Evolutionary conservation across 805 yeast species (phyloP).

Genomic region (Pachysolen tannophilus): DNA sequence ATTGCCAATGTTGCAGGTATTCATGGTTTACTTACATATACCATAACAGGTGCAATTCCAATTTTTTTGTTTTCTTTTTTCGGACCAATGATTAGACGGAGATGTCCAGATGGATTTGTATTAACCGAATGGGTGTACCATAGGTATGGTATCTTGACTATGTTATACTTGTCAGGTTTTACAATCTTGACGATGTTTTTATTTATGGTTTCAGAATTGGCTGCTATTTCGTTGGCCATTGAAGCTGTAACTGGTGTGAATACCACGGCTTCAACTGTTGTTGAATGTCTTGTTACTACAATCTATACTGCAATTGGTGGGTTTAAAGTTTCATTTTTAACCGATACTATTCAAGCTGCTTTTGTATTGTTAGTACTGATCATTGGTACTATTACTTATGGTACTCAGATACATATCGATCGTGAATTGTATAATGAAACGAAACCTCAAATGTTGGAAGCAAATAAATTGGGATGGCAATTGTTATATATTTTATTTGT

Average conservation of each 20-base stretch:
- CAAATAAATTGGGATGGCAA: conserved; percentile 81
- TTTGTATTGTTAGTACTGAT: conserved; percentile 60
- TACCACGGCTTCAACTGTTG: conserved; percentile 74
- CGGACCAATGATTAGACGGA: conserved; percentile 72
- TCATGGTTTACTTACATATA: conserved; percentile 80
- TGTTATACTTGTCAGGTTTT: conserved; percentile 69
- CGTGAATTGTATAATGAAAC: conserved; percentile 54
- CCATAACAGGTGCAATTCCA: conserved; percentile 75
- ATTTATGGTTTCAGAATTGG: conserved; percentile 80
- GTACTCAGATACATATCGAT: conserved; percentile 56
- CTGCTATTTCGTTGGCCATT: conserved; percentile 73
- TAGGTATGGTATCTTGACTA: conserved; percentile 67
- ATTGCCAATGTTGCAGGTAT: conserved; percentile 82
- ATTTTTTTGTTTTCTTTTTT: conserved; percentile 73
- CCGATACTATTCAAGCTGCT: conserved; percentile 80
- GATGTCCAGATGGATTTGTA: conserved; percentile 86
- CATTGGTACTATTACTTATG: conserved; percentile 73
- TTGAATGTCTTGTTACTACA: conserved; percentile 81
- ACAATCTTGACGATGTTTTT: conserved; percentile 80
- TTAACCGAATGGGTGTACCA: conserved; percentile 91
- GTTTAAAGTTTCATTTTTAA: conserved; percentile 77
- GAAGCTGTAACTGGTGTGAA: conserved; percentile 70
- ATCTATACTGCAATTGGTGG: conserved; percentile 87
- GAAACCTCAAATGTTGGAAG: conserved; percentile 54
- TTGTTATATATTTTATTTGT: conserved; percentile 74